phyloP scores from a whole-genome alignment of 1,284 basidiomycete species.

The Ceratorhiza oryzae-sativae region DNA sequence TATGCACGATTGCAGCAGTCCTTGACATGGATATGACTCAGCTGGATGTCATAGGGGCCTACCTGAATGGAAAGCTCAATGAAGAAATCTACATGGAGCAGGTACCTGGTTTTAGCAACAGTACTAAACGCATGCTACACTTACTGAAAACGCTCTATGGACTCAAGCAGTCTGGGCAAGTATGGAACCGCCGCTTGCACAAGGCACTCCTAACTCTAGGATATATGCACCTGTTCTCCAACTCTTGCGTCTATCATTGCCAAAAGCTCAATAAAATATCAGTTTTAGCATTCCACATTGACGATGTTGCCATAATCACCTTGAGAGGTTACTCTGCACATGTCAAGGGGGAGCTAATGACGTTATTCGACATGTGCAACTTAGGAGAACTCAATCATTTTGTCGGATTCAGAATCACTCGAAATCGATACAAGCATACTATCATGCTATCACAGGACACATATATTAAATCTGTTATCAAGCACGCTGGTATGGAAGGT shows the following conservation, averaged over 20 bases:
- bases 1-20: constrained; percentile 51
- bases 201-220: too few relatives aligned
- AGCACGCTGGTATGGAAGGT: too few relatives aligned
- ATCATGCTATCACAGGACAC: background rate
- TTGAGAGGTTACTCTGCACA: background rate
- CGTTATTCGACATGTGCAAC: background rate
- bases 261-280: background rate
- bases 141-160: constrained; percentile 6
- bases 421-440: background rate
- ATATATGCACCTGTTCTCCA: background rate
- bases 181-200: too few relatives aligned
- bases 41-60: constrained; percentile 50
- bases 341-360: too few relatives aligned
- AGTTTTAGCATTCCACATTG: background rate
- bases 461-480: too few relatives aligned
- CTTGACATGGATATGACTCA: constrained; percentile 50
- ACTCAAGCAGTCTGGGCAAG: too few relatives aligned
- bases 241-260: background rate
- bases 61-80: constrained; percentile 46
- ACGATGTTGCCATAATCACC: constrained; percentile 6
- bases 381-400: constrained; percentile 5
- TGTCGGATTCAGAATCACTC: background rate
- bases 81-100: constrained; percentile 50
- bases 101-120: background rate
- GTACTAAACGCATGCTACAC: background rate